Percentiles rank a stretch among this genome's conserved stretches.
phyloP scores from a whole-genome alignment of 2,329 filamentous ascomycete species.

The Ophiocordyceps sinensis region DNA sequence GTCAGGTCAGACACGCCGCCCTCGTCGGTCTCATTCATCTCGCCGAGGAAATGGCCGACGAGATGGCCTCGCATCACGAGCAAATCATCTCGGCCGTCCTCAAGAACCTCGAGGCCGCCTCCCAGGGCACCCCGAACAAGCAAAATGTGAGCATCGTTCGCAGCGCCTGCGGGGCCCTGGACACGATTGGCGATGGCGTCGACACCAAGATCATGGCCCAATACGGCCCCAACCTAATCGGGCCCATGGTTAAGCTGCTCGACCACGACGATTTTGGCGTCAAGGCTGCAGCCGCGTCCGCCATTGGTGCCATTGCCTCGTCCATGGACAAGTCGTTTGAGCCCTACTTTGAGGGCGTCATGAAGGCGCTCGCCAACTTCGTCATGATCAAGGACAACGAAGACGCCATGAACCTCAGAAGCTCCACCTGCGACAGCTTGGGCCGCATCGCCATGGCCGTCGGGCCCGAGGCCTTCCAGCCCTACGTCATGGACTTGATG shows the following conservation, averaged over 20 bases:
- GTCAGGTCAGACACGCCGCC: conserved; percentile 73
- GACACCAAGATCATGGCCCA: conserved; percentile 60
- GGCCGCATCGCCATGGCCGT: conserved; percentile 86
- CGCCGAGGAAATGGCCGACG: conserved; percentile 85
- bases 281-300: conserved; percentile 78
- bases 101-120: conserved; percentile 76
- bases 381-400: conserved; percentile 77
- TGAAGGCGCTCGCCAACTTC: conserved; percentile 76
- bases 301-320: conserved; percentile 78
- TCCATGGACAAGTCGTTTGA: conserved; percentile 71
- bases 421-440: conserved; percentile 82
- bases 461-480: conserved; percentile 73
- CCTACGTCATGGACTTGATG: conserved; percentile 84
- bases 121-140: conserved; percentile 52
- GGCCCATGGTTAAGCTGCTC: conserved; percentile 72
- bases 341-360: conserved; percentile 83
- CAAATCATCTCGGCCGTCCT: conserved; percentile 71
- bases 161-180: conserved; percentile 77
- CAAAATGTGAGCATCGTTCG: conserved; percentile 77
- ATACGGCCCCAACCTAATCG: conserved; percentile 72
- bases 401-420: conserved; percentile 79
- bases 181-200: conserved; percentile 82
- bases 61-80: conserved; percentile 74
- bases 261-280: conserved; percentile 75
- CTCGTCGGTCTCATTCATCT: conserved; percentile 79